Evolutionary conservation across 2,329 filamentous ascomycete genomes (phyloP).

Genomic region (Diatrype stigma): DNA sequence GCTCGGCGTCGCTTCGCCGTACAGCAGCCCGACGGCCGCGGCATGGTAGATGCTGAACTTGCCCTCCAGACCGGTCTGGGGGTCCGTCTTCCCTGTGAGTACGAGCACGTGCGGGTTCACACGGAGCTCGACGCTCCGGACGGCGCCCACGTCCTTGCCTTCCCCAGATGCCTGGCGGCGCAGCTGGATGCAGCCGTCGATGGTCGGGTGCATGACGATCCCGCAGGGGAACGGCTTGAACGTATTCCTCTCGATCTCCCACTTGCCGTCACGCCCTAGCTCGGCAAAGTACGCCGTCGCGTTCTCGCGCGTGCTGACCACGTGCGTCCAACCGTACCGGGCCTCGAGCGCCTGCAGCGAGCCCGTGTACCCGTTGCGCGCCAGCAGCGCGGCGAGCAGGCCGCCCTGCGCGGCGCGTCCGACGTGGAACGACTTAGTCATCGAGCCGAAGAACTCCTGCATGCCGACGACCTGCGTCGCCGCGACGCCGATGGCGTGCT

Average conservation of each 20-base stretch:
- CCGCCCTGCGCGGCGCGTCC: constrained; percentile 47
- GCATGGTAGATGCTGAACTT: constrained; percentile 56
- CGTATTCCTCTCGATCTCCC: constrained; percentile 46
- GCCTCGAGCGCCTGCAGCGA: constrained; percentile 42
- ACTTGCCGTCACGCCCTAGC: constrained; percentile 30
- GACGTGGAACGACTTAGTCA: constrained; percentile 49
- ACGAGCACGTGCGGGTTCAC: constrained; percentile 51
- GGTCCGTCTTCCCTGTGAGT: constrained; percentile 46
- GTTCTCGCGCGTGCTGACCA: constrained; percentile 38
- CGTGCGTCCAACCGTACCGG: constrained; percentile 46
- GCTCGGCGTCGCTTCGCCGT: constrained; percentile 45
- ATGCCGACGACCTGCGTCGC: constrained; percentile 46
- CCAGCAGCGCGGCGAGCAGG: constrained; percentile 30
- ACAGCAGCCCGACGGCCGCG: constrained; percentile 44
- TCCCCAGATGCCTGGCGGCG: constrained; percentile 31
- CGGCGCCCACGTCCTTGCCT: constrained; percentile 25
- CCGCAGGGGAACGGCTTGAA: constrained; percentile 54
- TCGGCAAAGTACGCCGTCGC: constrained; percentile 28
- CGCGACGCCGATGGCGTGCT: constrained; percentile 49
- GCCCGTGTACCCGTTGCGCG: constrained; percentile 44
- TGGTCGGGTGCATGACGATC: constrained; percentile 52
- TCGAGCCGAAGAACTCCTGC: constrained; percentile 47
- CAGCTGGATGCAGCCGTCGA: constrained; percentile 47
- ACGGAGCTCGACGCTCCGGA: constrained; percentile 24
- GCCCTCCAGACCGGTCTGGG: constrained; percentile 44